Evolutionary conservation across 2,329 filamentous ascomycete genomes (phyloP).

Genomic region (Mycogone perniciosa): DNA sequence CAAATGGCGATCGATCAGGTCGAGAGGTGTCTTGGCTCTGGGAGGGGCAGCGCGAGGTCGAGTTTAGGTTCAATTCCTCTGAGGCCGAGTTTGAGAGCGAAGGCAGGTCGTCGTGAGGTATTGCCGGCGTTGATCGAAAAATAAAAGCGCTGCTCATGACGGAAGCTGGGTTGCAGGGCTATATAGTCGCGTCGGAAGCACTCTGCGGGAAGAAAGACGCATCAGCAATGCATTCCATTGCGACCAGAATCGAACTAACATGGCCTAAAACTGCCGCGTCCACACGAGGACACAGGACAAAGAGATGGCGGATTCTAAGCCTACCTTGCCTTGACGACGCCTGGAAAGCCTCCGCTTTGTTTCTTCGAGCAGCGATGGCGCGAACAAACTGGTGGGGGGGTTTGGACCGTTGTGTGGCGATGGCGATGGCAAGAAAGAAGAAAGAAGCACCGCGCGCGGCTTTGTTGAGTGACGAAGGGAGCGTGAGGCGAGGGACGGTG

Average conservation of each 20-base stretch:
- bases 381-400: background rate
- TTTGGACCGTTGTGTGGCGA: too few relatives aligned
- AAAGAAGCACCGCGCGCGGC: background rate
- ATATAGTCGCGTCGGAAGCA: background rate
- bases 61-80: slow-evolving; percentile 1
- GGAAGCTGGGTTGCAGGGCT: slow-evolving; percentile 2
- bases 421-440: background rate
- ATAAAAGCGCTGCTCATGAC: slow-evolving; percentile 27
- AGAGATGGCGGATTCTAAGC: background rate
- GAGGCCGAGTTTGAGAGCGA: slow-evolving; percentile 12
- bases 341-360: background rate
- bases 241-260: background rate
- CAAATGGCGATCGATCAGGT: background rate
- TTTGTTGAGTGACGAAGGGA: background rate
- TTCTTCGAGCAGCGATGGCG: background rate
- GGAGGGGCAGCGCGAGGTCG: slow-evolving; percentile 5
- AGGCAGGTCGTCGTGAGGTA: slow-evolving; percentile 21
- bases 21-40: slow-evolving; percentile 1
- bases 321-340: background rate
- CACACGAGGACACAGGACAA: background rate
- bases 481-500: slow-evolving; percentile 7
- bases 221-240: slow-evolving; percentile 8
- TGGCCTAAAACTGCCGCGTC: background rate
- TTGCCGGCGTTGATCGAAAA: slow-evolving; percentile 21
- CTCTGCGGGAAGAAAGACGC: slow-evolving; percentile 5